Percentiles rank a stretch among this genome's conserved stretches.
Evolutionary conservation across 106 monocot species (phyloP).

Genomic region (Dioscorea dumetorum): DNA sequence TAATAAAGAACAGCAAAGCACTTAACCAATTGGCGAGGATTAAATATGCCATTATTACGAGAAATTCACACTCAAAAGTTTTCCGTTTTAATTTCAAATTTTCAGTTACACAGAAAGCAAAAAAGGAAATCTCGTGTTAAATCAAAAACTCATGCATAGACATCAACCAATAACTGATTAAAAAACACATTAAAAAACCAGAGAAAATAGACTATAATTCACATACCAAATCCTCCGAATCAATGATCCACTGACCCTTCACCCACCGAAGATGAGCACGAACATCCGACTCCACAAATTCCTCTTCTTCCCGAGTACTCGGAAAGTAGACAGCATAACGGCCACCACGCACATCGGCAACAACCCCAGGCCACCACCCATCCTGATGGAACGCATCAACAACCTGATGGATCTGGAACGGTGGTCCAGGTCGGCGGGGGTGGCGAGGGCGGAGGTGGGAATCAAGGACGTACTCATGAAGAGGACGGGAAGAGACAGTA

Average conservation of each 20-base stretch:
- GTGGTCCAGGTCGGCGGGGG: neutral
- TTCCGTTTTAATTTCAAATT: too few species aligned
- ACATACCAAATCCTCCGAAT: too few species aligned
- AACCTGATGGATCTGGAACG: neutral
- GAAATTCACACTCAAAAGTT: too few species aligned
- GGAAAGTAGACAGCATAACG: conserved; percentile 1
- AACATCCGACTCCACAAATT: neutral
- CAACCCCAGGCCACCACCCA: conserved; percentile 3
- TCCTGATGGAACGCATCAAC: conserved; percentile 1
- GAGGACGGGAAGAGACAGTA: neutral
- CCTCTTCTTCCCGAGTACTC: neutral
- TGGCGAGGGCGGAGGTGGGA: conserved; percentile 13
- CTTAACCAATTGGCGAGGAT: too few species aligned
- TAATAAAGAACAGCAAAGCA: too few species aligned
- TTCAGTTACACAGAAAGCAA: too few species aligned
- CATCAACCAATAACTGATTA: too few species aligned
- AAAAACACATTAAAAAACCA: too few species aligned
- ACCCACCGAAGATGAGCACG: neutral
- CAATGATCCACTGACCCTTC: neutral
- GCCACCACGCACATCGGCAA: neutral
- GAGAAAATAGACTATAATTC: too few species aligned
- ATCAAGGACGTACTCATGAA: conserved; percentile 3
- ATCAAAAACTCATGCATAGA: too few species aligned
- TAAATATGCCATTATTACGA: too few species aligned
- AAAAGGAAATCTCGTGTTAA: too few species aligned